A percentile compares a stretch with the other conserved stretches of the same genome.
These are phyloP conservation scores for Ramalina intermedia DNA, from an alignment of 495 filamentous ascomycete genomes.

Conservation along the genomic window DNA sequence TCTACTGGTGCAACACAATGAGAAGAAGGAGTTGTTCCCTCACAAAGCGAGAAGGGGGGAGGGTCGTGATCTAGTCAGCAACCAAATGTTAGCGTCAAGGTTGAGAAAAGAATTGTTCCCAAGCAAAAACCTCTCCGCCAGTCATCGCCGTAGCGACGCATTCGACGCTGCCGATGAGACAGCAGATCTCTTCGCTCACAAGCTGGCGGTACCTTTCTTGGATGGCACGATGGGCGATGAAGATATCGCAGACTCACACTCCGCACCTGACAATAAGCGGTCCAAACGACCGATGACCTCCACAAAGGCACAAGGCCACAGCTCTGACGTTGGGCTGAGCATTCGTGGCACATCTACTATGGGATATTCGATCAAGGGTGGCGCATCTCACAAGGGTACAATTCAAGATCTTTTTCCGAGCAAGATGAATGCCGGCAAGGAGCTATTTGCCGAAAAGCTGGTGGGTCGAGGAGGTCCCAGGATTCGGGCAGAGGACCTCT, in stretches of 20 bases:
- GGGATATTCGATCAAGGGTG: slow-evolving; percentile 54
- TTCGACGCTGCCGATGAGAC: slow-evolving; percentile 51
- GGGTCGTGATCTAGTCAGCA: slow-evolving; percentile 30
- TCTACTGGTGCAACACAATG: slow-evolving; percentile 20
- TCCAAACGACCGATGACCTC: slow-evolving; percentile 2
- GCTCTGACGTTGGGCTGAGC: slow-evolving; percentile 29
- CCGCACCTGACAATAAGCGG: slow-evolving; percentile 16
- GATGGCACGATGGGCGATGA: slow-evolving; percentile 28
- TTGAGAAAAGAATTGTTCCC: slow-evolving; percentile 59
- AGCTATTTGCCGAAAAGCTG: slow-evolving; percentile 48
- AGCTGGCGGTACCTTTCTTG: slow-evolving; percentile 37
- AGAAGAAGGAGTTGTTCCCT: slow-evolving; percentile 34
- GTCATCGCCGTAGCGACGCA: slow-evolving; percentile 51
- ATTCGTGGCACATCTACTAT: slow-evolving; percentile 47
- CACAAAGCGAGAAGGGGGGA: neutral
- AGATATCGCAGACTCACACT: slow-evolving; percentile 27
- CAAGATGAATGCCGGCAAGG: slow-evolving; percentile 57
- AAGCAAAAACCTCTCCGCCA: slow-evolving; percentile 33
- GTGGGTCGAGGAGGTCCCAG: slow-evolving; percentile 34
- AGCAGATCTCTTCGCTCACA: slow-evolving; percentile 38
- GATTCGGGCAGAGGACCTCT: slow-evolving; percentile 37
- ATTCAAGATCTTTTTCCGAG: slow-evolving; percentile 57
- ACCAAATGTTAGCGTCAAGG: slow-evolving; percentile 30
- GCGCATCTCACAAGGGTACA: slow-evolving; percentile 21
- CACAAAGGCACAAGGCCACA: slow-evolving; percentile 24